These are phyloP conservation scores for Cercospora canescens DNA, from an alignment of 2,329 filamentous ascomycete species.

Conservation along the genomic window DNA sequence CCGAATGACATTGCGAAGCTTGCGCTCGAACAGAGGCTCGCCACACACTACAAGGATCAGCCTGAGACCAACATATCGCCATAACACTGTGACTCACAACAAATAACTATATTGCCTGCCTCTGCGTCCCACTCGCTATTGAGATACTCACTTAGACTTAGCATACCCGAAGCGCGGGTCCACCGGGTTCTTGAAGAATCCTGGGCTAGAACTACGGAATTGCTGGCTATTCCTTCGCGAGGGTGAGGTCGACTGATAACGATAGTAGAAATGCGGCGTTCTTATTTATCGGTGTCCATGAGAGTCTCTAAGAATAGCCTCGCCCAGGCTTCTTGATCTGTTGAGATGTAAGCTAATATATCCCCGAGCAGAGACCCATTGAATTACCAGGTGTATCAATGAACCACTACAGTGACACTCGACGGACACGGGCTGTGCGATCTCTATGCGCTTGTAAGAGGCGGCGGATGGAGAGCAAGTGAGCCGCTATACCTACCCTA, in stretches of 20 bases:
- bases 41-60: neutral
- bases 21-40: neutral
- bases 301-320: neutral
- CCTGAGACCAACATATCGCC: neutral
- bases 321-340: slow-evolving; percentile 7
- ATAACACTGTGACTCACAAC: neutral
- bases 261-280: slow-evolving; percentile 3
- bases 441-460: slow-evolving; percentile 10
- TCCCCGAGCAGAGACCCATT: neutral
- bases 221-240: neutral
- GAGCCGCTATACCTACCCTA: slow-evolving; percentile 12
- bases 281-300: neutral
- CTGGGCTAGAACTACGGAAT: neutral
- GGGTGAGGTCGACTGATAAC: neutral
- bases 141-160: slow-evolving; percentile 2
- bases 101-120: slow-evolving; percentile 15
- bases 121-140: slow-evolving; percentile 9
- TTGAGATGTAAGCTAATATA: neutral
- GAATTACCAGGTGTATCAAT: neutral
- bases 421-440: slow-evolving; percentile 1
- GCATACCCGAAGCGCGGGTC: neutral
- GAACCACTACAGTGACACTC: slow-evolving; percentile 8
- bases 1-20: neutral
- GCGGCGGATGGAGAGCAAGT: slow-evolving; percentile 9
- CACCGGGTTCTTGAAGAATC: neutral